A percentile compares a stretch with the other conserved stretches of the same genome.
Conservation (phyloP, 176 grass and related monocot species). For the Musa itinerans region DNA sequence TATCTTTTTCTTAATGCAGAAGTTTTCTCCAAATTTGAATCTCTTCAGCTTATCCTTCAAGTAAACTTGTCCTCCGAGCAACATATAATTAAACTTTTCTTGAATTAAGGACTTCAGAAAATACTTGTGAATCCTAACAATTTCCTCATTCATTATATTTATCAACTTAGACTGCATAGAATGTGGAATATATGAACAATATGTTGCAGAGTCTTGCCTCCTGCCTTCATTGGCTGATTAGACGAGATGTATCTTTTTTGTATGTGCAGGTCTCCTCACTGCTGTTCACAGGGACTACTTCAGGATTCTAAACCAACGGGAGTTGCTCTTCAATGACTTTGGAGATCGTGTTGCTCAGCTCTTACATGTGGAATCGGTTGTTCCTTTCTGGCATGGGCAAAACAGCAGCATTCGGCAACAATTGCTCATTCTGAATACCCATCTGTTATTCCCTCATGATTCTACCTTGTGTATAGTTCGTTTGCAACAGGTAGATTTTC, state of each 20-base stretch:
- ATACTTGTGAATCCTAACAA: too few species aligned
- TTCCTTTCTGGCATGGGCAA: constrained; percentile 40
- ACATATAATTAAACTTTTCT: too few species aligned
- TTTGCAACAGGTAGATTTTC: constrained; percentile 58
- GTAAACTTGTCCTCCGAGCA: too few species aligned
- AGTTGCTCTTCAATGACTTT: constrained; percentile 81
- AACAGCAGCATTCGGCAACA: constrained; percentile 47
- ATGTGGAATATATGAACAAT: too few species aligned
- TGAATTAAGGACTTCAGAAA: too few species aligned
- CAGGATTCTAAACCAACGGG: constrained; percentile 31
- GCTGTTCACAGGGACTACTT: constrained; percentile 56
- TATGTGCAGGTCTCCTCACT: constrained; percentile 36
- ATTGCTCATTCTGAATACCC: constrained; percentile 78
- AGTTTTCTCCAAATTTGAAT: too few species aligned
- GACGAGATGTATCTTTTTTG: not conserved
- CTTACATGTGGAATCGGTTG: constrained; percentile 64
- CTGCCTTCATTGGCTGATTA: too few species aligned
- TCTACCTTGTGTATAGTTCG: constrained; percentile 62
- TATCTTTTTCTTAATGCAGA: too few species aligned
- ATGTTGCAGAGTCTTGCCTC: too few species aligned
- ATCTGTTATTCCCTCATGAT: constrained; percentile 90
- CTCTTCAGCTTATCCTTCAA: too few species aligned
- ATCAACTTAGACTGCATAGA: too few species aligned
- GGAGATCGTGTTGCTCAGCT: constrained; percentile 87
- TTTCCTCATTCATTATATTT: too few species aligned